A percentile compares a stretch with the other conserved stretches of the same genome.
Conservation (phyloP, 805 yeast species). For the Candida dendrica region DNA sequence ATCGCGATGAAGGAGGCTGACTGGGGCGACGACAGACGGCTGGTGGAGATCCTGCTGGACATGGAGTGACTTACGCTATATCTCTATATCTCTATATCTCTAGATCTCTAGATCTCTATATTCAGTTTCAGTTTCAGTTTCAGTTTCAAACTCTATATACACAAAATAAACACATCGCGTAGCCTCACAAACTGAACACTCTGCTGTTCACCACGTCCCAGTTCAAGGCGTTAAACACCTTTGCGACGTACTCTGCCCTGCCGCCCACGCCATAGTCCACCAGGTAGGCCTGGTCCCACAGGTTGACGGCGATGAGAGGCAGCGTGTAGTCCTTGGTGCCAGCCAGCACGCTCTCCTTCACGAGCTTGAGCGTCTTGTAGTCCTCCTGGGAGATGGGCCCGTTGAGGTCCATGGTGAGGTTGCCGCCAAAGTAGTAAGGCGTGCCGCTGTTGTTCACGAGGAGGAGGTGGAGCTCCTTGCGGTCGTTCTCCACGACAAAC, state of each 20-base stretch:
- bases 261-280: conserved; percentile 78
- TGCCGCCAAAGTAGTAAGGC: conserved; percentile 62
- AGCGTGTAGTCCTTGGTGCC: conserved; percentile 53
- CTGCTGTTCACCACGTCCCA: conserved; percentile 67
- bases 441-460: conserved; percentile 69
- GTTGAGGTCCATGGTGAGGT: conserved; percentile 71
- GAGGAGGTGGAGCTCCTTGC: conserved; percentile 48
- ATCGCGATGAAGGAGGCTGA: background rate
- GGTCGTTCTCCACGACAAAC: conserved; percentile 58
- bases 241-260: conserved; percentile 61
- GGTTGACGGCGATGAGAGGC: conserved; percentile 70
- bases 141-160: background rate
- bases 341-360: conserved; percentile 32
- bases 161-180: background rate
- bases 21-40: background rate
- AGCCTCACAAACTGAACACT: conserved; percentile 19
- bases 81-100: too few species aligned
- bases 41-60: background rate
- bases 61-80: background rate
- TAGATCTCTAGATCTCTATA: too few species aligned
- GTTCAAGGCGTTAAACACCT: conserved; percentile 71
- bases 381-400: conserved; percentile 57
- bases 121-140: background rate
- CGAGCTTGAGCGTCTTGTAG: conserved; percentile 34
- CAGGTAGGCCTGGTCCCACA: conserved; percentile 88